These are phyloP conservation scores for Russula griseocarnosa DNA, from an alignment of 768 basidiomycete species.

Conservation along the genomic window DNA sequence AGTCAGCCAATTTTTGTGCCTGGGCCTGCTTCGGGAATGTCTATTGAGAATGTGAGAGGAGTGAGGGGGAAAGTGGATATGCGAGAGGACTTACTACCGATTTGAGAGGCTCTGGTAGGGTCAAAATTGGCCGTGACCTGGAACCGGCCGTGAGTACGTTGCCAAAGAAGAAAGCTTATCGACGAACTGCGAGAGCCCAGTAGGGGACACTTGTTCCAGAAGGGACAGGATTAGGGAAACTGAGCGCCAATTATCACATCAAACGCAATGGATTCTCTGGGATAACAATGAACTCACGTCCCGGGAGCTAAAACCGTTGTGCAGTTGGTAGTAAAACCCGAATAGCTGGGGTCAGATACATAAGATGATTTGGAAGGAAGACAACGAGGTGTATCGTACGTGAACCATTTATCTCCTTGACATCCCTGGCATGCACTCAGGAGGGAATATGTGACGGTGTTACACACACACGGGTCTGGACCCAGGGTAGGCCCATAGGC, in stretches of 20 bases:
- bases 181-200: constrained; percentile 13
- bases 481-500: too few species aligned
- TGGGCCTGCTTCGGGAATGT: background rate
- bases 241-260: background rate
- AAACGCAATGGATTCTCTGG: background rate
- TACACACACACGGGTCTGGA: constrained; percentile 15
- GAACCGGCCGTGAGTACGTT: too few species aligned
- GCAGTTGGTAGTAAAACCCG: constrained; percentile 6
- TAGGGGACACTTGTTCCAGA: constrained; percentile 3
- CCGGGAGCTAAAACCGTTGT: background rate
- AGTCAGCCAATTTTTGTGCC: background rate
- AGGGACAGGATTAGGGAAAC: constrained; percentile 17
- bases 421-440: constrained; percentile 20
- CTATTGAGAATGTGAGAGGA: too few species aligned
- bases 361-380: background rate
- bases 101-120: too few species aligned
- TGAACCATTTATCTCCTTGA: background rate
- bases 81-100: too few species aligned
- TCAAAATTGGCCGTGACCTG: too few species aligned
- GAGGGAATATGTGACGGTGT: constrained; percentile 11
- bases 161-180: background rate
- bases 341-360: background rate
- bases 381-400: background rate
- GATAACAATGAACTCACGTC: constrained; percentile 2
- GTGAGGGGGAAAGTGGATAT: too few species aligned